Percentiles rank a stretch among this genome's conserved stretches.
Evolutionary conservation across 164 flowering plant species (phyloP).

Genomic region (Liquidambar formosana): DNA sequence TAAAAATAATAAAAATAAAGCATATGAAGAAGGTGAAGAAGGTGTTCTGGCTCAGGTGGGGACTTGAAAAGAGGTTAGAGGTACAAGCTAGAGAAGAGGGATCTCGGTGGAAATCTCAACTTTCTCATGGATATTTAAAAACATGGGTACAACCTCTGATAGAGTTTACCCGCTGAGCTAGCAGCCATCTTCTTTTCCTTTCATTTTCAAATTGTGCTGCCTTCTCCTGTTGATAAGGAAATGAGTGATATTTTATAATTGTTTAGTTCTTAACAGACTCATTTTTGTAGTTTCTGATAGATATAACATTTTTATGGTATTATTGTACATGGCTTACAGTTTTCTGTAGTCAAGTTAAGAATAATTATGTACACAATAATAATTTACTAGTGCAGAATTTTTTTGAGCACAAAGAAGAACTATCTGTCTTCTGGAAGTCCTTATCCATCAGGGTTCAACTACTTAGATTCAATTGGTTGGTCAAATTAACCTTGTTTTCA

Average conservation of each 20-base stretch:
- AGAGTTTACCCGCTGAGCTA: not conserved
- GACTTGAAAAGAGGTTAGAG: not conserved
- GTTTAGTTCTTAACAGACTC: too few species aligned
- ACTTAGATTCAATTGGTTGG: not conserved
- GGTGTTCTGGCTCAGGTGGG: not conserved
- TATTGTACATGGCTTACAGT: too few species aligned
- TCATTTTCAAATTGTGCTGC: not conserved
- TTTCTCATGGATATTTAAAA: too few species aligned
- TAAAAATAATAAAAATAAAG: too few species aligned
- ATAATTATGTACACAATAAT: too few species aligned
- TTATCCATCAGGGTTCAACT: not conserved
- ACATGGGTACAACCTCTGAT: not conserved
- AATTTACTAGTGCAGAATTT: not conserved
- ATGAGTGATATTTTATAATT: not conserved
- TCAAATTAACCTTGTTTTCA: not conserved
- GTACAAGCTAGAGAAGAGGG: not conserved
- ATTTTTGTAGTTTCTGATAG: too few species aligned
- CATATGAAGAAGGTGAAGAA: too few species aligned
- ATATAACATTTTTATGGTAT: not conserved
- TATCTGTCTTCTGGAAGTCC: not conserved
- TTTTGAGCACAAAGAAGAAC: not conserved
- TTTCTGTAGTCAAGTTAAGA: too few species aligned
- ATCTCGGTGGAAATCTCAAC: too few species aligned
- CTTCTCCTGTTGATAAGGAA: not conserved
- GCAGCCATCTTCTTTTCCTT: slow-evolving; percentile 2